Conservation (phyloP, 768 basidiomycete genomes). For the Hericium coralloides region DNA sequence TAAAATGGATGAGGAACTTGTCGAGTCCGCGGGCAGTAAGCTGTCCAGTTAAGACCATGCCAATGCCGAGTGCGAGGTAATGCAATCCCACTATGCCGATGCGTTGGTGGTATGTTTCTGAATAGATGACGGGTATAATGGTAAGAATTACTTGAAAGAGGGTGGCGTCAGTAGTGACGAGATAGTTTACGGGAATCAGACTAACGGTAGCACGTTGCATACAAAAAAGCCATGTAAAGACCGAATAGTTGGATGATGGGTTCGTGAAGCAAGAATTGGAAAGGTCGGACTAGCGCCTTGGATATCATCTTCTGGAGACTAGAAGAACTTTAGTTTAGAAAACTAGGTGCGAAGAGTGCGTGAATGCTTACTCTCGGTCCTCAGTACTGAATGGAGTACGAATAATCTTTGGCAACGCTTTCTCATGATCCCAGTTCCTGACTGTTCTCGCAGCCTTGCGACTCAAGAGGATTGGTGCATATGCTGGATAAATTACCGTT, state of each 20-base stretch:
- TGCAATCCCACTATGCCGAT: background rate
- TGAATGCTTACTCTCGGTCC: constrained; percentile 31
- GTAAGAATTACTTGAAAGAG: background rate
- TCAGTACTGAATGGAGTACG: background rate
- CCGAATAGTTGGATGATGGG: constrained; percentile 65
- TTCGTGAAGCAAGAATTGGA: constrained; percentile 49
- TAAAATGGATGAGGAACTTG: constrained; percentile 9
- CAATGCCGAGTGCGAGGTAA: background rate
- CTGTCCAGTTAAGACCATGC: background rate
- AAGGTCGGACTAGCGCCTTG: constrained; percentile 54
- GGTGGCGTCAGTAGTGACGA: background rate
- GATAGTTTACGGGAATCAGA: background rate
- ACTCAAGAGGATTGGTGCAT: background rate
- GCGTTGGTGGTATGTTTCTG: background rate
- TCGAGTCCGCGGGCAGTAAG: background rate
- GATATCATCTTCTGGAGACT: constrained; percentile 29
- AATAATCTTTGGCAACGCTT: background rate
- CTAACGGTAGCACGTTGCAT: constrained; percentile 25
- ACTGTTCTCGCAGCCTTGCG: background rate
- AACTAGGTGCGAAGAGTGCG: too few relatives aligned
- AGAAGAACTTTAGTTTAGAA: constrained; percentile 5
- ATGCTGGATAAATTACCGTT: background rate
- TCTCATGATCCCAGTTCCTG: background rate
- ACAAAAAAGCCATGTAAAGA: constrained; percentile 62
- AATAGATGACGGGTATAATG: background rate